These are phyloP conservation scores for Teunomyces gatunensis DNA, from an alignment of 805 yeast species.

Conservation along the genomic window DNA sequence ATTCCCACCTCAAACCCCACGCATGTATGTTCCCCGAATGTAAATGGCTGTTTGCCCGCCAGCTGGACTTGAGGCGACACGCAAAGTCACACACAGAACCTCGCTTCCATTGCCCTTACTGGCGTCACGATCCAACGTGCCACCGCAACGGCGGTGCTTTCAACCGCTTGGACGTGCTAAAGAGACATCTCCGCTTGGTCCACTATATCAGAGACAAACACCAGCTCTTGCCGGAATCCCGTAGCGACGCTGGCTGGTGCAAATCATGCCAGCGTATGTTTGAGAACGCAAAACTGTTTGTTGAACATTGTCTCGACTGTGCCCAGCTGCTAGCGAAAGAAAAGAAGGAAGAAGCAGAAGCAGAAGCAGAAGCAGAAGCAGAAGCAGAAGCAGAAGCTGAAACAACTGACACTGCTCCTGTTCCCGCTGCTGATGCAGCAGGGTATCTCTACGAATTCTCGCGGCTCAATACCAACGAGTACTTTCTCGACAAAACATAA, in stretches of 20 bases:
- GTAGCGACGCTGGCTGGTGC: slow-evolving; percentile 66
- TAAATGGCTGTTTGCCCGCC: slow-evolving; percentile 68
- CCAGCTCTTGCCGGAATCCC: slow-evolving; percentile 20
- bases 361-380: background rate
- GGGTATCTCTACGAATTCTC: slow-evolving; percentile 8
- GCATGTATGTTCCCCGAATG: slow-evolving; percentile 46
- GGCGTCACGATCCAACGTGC: slow-evolving; percentile 66
- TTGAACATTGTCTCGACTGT: slow-evolving; percentile 65
- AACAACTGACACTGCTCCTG: background rate
- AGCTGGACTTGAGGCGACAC: slow-evolving; percentile 68
- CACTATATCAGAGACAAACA: slow-evolving; percentile 57
- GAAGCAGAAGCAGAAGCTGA: background rate
- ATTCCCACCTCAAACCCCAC: slow-evolving; percentile 28
- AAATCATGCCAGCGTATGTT: slow-evolving; percentile 60
- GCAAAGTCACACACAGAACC: slow-evolving; percentile 65
- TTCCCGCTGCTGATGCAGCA: background rate
- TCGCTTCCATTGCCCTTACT: slow-evolving; percentile 68
- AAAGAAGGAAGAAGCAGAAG: slow-evolving; percentile 8
- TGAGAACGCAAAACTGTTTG: slow-evolving; percentile 50
- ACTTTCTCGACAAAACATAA: background rate
- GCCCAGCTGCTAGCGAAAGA: slow-evolving; percentile 31
- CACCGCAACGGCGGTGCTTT: slow-evolving; percentile 77
- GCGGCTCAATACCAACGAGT: slow-evolving; percentile 6
- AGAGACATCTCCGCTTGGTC: slow-evolving; percentile 67
- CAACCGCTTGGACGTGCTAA: slow-evolving; percentile 69